Base-by-base conservation (phyloP, 495 filamentous ascomycete genomes). In the Diplogelasinospora grovesii region DNA sequence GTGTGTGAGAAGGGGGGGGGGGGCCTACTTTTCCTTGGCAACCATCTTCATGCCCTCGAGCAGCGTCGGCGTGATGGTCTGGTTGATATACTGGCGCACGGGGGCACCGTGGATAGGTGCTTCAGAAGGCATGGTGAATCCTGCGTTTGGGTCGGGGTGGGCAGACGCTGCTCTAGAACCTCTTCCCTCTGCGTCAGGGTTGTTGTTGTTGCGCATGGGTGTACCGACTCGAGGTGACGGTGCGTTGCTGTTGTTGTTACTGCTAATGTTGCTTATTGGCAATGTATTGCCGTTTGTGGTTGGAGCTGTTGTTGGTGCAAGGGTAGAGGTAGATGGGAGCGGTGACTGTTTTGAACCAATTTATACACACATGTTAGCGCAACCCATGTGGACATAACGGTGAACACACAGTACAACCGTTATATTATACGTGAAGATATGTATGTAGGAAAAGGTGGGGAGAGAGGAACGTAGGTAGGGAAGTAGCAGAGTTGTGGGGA, bases 31-130 rank as follows among this genome's bases (percentile, higher is more conserved):
- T 34, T 89, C 81, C 45, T 76, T 79, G 3, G 85, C 86, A 24
- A 98, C 49, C 49, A 74, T 65, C 72, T 95, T 97, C 88, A 98
- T 89, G 5, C 86, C 92, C 51, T 96, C 89, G 23, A 98, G 59
- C 46, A 98, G 56, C 38, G 81, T 76, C 6, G 81, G 83, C 11
- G 89, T 90, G 39, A 98, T 78, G 55, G 88, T 89, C 56, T 80
- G 71, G 52, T 97, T 97, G 59, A 98, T 65, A 63, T 95, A 98
- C 44, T 85, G 79, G 22, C 92, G 75, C 3, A 86, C 84, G 4
- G 89, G 86, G 1, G 86, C 86, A 27, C 92, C 92, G 51, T 95
- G 87, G 1, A 74, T 63, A 2, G 61, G 70, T 8, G 78, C 66
- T 57, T 76, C 63, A 48, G 67, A 42, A 15, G 75, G 72, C 52